Evolutionary conservation across 2,329 filamentous ascomycete genomes (phyloP).

Genomic region (Xylaria digitata): DNA sequence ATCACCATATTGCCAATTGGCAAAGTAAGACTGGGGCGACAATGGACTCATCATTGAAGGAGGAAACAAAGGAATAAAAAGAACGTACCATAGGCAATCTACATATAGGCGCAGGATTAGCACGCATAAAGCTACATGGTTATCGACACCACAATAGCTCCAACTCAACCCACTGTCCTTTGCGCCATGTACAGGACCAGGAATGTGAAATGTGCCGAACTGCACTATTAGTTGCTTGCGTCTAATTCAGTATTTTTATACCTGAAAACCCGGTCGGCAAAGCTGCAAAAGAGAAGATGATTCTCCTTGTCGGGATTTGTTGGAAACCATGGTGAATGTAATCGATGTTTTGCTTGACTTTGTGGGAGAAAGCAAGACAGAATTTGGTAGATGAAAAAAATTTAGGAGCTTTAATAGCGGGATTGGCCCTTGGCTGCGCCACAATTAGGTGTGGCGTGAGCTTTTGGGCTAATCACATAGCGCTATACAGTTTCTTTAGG

Average conservation of each 20-base stretch:
- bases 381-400: slow-evolving; percentile 25
- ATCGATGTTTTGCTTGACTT: slow-evolving; percentile 11
- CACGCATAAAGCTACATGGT: not conserved
- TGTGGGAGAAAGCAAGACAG: slow-evolving; percentile 21
- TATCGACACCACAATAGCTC: not conserved
- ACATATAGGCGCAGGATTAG: not conserved
- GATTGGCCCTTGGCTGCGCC: slow-evolving; percentile 27
- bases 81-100: slow-evolving; percentile 38
- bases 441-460: slow-evolving; percentile 27
- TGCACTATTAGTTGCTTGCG: not conserved
- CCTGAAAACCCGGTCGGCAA: not conserved
- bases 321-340: not conserved
- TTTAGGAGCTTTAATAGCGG: slow-evolving; percentile 23
- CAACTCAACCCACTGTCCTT: not conserved
- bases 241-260: not conserved
- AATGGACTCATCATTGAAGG: slow-evolving; percentile 64
- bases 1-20: slow-evolving; percentile 61
- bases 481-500: not conserved
- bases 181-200: not conserved
- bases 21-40: slow-evolving; percentile 69
- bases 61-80: slow-evolving; percentile 17
- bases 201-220: slow-evolving; percentile 7
- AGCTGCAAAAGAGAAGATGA: not conserved
- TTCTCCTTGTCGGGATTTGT: not conserved
- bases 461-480: not conserved